These are phyloP conservation scores for Bacidia gigantensis DNA, from an alignment of 495 filamentous ascomycete species.

Conservation along the genomic window DNA sequence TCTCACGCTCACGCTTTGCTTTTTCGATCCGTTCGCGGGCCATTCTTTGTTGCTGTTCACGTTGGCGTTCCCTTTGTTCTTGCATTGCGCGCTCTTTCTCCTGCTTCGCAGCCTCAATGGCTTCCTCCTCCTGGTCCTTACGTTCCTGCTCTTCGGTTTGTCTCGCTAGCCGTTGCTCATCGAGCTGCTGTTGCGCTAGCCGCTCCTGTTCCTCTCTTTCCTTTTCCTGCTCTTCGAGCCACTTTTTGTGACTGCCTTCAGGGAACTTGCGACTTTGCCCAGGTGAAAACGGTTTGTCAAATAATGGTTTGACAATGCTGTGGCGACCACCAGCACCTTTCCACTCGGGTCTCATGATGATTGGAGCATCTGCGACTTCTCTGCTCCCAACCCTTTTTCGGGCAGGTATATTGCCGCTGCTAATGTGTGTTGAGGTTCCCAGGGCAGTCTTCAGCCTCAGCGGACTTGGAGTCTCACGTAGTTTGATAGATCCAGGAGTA, in stretches of 20 bases:
- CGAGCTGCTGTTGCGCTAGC: not conserved
- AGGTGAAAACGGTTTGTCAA: constrained; percentile 17
- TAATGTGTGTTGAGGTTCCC: constrained; percentile 19
- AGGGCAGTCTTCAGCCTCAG: constrained; percentile 4
- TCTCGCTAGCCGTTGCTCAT: not conserved
- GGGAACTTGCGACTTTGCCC: constrained; percentile 17
- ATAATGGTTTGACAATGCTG: constrained; percentile 27
- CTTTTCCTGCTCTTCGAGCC: constrained; percentile 1
- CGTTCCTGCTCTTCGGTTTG: not conserved
- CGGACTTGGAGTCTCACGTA: constrained; percentile 12
- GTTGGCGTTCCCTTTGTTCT: constrained; percentile 5
- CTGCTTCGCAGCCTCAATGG: not conserved
- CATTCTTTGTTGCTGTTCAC: constrained; percentile 7
- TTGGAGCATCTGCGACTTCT: constrained; percentile 19
- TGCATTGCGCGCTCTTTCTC: constrained; percentile 2
- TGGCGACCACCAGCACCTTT: constrained; percentile 36
- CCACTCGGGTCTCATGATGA: constrained; percentile 31
- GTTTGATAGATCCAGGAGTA: constrained; percentile 16
- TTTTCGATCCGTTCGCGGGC: constrained; percentile 5
- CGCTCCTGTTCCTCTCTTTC: constrained; percentile 4
- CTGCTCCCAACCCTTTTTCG: constrained; percentile 16
- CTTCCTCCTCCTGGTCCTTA: not conserved
- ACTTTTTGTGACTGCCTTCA: constrained; percentile 11
- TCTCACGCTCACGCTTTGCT: constrained; percentile 2
- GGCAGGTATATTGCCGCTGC: constrained; percentile 13